Conservation (phyloP, 306 rosid genomes). For the Ammopiptanthus mongolicus region DNA sequence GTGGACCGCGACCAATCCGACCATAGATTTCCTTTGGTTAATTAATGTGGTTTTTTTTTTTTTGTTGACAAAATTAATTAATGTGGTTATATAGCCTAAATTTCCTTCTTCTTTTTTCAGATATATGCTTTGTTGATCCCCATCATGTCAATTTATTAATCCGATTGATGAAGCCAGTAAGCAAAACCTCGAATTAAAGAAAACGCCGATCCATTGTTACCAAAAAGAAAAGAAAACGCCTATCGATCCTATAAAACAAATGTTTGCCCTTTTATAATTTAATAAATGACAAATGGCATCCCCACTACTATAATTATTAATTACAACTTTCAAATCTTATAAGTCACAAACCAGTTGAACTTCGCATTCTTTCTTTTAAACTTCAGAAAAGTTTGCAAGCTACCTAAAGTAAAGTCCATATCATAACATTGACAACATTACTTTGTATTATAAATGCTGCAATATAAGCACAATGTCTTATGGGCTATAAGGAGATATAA, state of each 20-base stretch:
- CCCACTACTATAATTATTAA: not conserved
- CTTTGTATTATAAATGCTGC: not conserved
- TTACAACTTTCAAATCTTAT: not conserved
- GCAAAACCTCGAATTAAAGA: not conserved
- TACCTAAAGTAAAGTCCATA: not conserved
- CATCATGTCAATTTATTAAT: not conserved
- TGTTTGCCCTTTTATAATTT: not conserved
- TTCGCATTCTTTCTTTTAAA: not conserved
- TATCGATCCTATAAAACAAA: no score
- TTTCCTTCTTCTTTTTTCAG: not conserved
- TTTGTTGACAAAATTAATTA: not conserved
- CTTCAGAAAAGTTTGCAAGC: not conserved
- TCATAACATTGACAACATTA: not conserved
- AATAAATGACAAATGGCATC: not conserved
- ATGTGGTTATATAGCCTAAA: not conserved
- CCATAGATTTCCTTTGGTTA: no score
- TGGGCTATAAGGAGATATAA: not conserved
- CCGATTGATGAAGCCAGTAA: not conserved
- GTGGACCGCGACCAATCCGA: no score
- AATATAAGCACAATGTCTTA: not conserved
- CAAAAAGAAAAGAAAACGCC: not conserved
- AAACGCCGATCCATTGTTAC: not conserved
- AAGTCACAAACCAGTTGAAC: not conserved
- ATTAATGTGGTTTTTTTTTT: not conserved
- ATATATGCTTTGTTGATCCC: not conserved